Percentiles rank a stretch among this genome's conserved stretches.
Conservation (phyloP, 2,329 filamentous ascomycete species). For the Penicillium fuscoglaucum region DNA sequence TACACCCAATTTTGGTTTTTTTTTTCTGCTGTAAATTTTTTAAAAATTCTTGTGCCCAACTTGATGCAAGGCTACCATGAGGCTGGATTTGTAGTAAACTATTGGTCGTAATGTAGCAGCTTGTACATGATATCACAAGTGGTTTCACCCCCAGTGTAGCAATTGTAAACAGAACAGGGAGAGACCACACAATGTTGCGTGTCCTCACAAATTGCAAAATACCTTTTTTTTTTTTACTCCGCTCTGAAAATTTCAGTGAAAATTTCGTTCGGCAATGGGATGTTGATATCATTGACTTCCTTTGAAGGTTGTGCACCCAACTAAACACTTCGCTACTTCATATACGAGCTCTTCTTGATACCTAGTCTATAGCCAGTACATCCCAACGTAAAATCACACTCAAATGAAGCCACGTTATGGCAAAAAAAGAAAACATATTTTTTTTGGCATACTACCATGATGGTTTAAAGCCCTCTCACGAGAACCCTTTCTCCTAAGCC, state of each 20-base stretch:
- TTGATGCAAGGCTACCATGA: not conserved
- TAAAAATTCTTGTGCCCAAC: not conserved
- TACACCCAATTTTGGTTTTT: not conserved
- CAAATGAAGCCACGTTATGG: not conserved
- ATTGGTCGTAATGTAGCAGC: not conserved
- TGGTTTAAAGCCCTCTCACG: not conserved
- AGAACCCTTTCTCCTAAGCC: not conserved
- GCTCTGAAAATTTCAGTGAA: not conserved
- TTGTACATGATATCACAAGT: not conserved
- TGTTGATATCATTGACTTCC: not conserved
- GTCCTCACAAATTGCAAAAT: not conserved
- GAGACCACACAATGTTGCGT: not conserved
- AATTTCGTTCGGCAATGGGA: not conserved
- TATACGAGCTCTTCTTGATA: not conserved
- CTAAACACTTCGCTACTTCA: not conserved
- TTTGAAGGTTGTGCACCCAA: not conserved
- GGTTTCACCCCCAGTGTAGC: not conserved
- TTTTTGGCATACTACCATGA: not conserved
- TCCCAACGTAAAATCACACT: not conserved
- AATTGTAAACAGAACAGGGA: not conserved
- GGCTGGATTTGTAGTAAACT: not conserved
- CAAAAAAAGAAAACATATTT: not conserved
- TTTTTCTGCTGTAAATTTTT: not conserved
- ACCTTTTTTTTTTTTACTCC: not conserved
- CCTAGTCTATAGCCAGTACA: too few species aligned